Base-by-base conservation (phyloP, 2,329 filamentous ascomycete genomes). In the Nothomitra cinnamomea region DNA sequence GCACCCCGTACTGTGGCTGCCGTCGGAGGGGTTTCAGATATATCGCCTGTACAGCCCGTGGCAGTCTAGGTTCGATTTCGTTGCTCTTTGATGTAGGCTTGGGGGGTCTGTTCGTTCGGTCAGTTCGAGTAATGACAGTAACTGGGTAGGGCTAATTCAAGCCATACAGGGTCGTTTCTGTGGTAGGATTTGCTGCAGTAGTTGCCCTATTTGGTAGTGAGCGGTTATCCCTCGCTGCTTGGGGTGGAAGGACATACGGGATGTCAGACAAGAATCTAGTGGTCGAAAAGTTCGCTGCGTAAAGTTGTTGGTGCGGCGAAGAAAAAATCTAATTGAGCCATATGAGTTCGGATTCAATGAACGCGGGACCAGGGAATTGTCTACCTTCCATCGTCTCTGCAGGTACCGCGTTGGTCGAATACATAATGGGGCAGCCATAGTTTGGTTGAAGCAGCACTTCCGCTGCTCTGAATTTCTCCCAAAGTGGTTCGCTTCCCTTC, bases 21-120 rank as follows among this genome's bases (percentile, higher is more conserved):
- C 85, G 82, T 61, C 85, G 86, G 52, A 96, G 75, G 15, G 92
- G 90, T 58, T 83, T 80, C 51, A 95, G 77, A 68, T 94, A 92
- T 45, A 94, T 73, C 38, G 90, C 86, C 70, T 94, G 85, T 28
- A 96, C 80, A 57, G 82, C 79, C 61, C 87, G 79, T 38, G 89
- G 89, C 40, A 85, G 72, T 58, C 86, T 82, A 54, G 71, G 60
- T 7, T 59, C 56, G n/a, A 24, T 21, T 51, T 43, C 40, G 24
- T 25, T 47, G n/a, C 42, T 22, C 19, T 10, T 32, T 53, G 15
- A n/a, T 10, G 24, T 35, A 10, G 25, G 24, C 10, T 13, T 4
- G 25, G 45, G 15, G 8, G 24, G 13, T 17, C 45, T 49, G 13
- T 7, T 7, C 10, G 15, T 35, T n/a, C 45, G 10, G 25, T 49